Conservation (phyloP, 2,329 filamentous ascomycete genomes). For the Emericellopsis atlantica region DNA sequence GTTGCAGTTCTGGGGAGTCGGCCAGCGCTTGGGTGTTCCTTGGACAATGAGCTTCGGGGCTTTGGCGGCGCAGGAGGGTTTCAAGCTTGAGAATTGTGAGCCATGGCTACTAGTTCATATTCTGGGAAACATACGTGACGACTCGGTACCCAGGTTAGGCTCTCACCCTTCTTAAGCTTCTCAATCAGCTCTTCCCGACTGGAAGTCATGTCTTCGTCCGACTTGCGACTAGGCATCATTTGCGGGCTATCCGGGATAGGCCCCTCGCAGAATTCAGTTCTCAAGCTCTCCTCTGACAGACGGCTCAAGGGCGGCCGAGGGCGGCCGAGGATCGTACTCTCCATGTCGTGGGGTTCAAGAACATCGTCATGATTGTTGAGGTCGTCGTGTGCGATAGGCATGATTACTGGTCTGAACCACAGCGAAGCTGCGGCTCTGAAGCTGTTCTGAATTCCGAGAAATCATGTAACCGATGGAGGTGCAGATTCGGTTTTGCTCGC, state of each 20-base stretch:
- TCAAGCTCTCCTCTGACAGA: slow-evolving; percentile 47
- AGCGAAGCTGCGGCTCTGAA: slow-evolving; percentile 6
- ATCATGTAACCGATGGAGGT: not conserved
- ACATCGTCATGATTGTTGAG: slow-evolving; percentile 20
- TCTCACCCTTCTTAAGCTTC: slow-evolving; percentile 67
- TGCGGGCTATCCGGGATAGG: slow-evolving; percentile 31
- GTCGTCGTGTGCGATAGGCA: slow-evolving; percentile 48
- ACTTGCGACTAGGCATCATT: slow-evolving; percentile 9
- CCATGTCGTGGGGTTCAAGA: slow-evolving; percentile 10
- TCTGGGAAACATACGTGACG: slow-evolving; percentile 38
- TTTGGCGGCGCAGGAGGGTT: slow-evolving; percentile 16
- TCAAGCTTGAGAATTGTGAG: slow-evolving; percentile 19
- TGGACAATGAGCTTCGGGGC: slow-evolving; percentile 2
- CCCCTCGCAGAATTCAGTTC: slow-evolving; percentile 48
- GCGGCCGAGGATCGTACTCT: slow-evolving; percentile 7
- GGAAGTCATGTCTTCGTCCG: slow-evolving; percentile 22
- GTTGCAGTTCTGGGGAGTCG: slow-evolving; percentile 26
- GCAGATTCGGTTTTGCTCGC: too few species aligned
- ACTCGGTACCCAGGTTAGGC: slow-evolving; percentile 59
- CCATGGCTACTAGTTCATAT: not conserved
- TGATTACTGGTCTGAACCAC: slow-evolving; percentile 17
- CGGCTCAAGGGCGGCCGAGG: slow-evolving; percentile 10
- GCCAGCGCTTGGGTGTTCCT: slow-evolving; percentile 13
- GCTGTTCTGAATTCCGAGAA: not conserved
- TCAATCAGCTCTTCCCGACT: slow-evolving; percentile 74